phyloP scores from a whole-genome alignment of 257 asterid species.

The Petunia axillaris region DNA sequence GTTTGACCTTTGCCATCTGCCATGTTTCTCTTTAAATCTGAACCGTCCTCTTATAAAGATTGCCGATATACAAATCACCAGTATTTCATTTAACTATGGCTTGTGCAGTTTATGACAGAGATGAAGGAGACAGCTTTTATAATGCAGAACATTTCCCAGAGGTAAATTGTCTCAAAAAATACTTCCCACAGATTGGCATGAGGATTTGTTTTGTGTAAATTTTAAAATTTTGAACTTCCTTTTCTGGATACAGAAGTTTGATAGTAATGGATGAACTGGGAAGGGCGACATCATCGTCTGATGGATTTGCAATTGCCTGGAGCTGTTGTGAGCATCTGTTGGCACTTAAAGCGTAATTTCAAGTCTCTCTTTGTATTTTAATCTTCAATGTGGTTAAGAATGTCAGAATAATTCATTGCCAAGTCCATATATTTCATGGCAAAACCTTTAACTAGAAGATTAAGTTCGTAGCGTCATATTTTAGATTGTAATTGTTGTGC shows the following conservation, averaged over 20 bases:
- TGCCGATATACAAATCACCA: not conserved
- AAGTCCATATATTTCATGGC: not conserved
- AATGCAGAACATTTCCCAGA: conserved; percentile 83
- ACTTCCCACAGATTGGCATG: conserved; percentile 3
- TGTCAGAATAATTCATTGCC: not conserved
- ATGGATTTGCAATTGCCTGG: conserved; percentile 97
- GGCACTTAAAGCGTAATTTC: conserved; percentile 74
- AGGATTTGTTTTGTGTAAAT: conserved; percentile 14
- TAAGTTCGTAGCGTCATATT: not conserved
- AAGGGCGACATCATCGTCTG: conserved; percentile 97
- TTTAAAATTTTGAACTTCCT: conserved; percentile 18
- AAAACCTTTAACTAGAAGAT: not conserved
- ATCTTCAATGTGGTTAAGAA: not conserved
- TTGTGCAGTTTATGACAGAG: conserved; percentile 94
- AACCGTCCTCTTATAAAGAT: not conserved
- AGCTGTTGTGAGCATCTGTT: conserved; percentile 95
- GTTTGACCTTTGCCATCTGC: conserved; percentile 1
- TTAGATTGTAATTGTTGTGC: not conserved
- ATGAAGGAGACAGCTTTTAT: conserved; percentile 97
- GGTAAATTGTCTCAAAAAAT: conserved; percentile 45
- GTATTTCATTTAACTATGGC: conserved; percentile 20
- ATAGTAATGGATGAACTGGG: conserved; percentile 97
- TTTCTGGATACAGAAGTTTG: conserved; percentile 67
- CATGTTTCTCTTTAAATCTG: not conserved
- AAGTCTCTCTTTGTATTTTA: conserved; percentile 25